A percentile compares a stretch with the other conserved stretches of the same genome.
Evolutionary conservation across 2,329 filamentous ascomycete species (phyloP).

Genomic region (Malbranchea zuffiana): DNA sequence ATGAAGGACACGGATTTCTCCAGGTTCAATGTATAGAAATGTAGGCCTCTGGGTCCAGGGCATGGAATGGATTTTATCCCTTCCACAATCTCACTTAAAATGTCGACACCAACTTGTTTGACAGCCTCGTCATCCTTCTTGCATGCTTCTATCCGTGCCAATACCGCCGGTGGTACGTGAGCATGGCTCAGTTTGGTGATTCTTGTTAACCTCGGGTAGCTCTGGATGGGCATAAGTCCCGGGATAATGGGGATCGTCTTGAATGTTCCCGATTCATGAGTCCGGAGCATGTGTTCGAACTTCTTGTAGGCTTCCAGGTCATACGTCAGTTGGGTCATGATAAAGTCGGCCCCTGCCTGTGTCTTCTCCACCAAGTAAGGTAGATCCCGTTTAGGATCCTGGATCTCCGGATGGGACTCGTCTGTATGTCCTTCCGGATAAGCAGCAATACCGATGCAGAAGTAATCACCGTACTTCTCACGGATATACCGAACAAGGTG

Average conservation of each 20-base stretch:
- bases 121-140: conserved; percentile 40
- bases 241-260: conserved; percentile 82
- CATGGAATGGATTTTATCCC: conserved; percentile 58
- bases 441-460: conserved; percentile 86
- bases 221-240: conserved; percentile 94
- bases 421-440: conserved; percentile 95
- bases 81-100: conserved; percentile 73
- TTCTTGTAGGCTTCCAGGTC: conserved; percentile 69
- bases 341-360: conserved; percentile 84
- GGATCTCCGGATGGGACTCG: conserved; percentile 74
- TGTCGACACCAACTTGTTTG: conserved; percentile 42
- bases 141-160: conserved; percentile 47
- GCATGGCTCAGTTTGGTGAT: conserved; percentile 93
- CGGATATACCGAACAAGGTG: conserved; percentile 87
- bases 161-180: conserved; percentile 59
- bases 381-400: conserved; percentile 56
- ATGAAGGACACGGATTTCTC: conserved; percentile 95
- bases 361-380: conserved; percentile 86
- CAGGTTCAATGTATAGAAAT: conserved; percentile 94
- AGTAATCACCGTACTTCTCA: conserved; percentile 79
- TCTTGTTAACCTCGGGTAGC: conserved; percentile 86
- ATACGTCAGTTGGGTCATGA: conserved; percentile 98
- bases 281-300: conserved; percentile 66
- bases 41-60: conserved; percentile 63
- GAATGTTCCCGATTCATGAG: conserved; percentile 75